Evolutionary conservation across 352 stramenopile genomes (phyloP).

Genomic region (Phytophthora megakarya): DNA sequence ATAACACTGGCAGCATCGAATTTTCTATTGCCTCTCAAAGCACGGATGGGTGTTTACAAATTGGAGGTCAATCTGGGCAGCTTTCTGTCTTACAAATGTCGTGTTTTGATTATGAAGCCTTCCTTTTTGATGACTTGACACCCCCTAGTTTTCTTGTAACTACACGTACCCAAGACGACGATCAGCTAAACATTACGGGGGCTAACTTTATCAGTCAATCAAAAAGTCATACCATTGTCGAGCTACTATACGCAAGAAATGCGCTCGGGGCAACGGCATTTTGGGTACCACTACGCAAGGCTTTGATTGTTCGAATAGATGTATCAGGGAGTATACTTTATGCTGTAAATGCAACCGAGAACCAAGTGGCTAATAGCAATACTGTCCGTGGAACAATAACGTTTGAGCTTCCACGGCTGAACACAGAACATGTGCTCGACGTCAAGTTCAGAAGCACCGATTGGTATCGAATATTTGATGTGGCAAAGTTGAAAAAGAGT

Average conservation of each 20-base stretch:
- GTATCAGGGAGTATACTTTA: slow-evolving; percentile 2
- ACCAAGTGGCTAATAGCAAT: background rate
- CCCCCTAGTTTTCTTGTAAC: background rate
- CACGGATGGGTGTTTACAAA: slow-evolving; percentile 41
- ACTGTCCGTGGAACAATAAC: slow-evolving; percentile 6
- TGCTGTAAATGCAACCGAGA: slow-evolving; percentile 10
- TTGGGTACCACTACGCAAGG: slow-evolving; percentile 6
- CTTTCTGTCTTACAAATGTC: slow-evolving; percentile 37
- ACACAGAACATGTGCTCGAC: slow-evolving; percentile 27
- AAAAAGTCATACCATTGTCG: slow-evolving; percentile 2
- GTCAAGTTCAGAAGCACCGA: slow-evolving; percentile 28
- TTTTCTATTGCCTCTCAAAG: slow-evolving; percentile 45
- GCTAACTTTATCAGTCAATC: slow-evolving; percentile 17
- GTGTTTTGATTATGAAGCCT: slow-evolving; percentile 61
- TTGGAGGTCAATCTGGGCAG: slow-evolving; percentile 44
- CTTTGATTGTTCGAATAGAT: slow-evolving; percentile 13
- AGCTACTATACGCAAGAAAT: slow-evolving; percentile 17
- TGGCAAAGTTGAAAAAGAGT: slow-evolving; percentile 41
- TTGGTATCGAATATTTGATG: slow-evolving; percentile 45
- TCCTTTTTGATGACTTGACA: slow-evolving; percentile 35
- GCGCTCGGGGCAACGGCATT: background rate
- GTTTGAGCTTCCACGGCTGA: slow-evolving; percentile 24
- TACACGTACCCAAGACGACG: background rate
- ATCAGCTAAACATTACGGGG: slow-evolving; percentile 15
- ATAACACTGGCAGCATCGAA: slow-evolving; percentile 16